phyloP scores from a whole-genome alignment of 2,329 filamentous ascomycete genomes.

The Penicillium olsonii region DNA sequence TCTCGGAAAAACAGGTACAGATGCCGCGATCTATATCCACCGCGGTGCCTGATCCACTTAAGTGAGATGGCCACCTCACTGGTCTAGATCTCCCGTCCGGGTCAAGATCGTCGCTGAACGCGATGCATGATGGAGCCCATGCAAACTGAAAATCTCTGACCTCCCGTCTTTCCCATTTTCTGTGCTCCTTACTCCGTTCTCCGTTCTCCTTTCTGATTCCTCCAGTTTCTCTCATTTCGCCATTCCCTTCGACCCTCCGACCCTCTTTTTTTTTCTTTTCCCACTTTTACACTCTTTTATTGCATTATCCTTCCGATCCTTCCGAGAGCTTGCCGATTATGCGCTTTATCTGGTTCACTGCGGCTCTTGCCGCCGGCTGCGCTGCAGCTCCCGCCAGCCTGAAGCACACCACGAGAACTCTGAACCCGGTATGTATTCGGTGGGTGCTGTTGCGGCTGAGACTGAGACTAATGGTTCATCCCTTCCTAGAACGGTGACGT shows the following conservation, averaged over 20 bases:
- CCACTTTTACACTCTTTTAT: not conserved
- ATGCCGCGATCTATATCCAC: conserved; percentile 1
- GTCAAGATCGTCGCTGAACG: not conserved
- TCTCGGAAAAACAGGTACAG: not conserved
- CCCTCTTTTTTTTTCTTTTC: not conserved
- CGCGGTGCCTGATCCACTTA: not conserved
- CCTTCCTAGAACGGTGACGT: conserved; percentile 14
- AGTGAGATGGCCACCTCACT: not conserved
- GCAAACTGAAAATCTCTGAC: conserved; percentile 1
- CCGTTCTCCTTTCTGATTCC: conserved; percentile 1
- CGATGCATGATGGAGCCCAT: not conserved
- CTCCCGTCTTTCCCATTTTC: not conserved
- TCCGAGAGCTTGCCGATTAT: conserved; percentile 2
- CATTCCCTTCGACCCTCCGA: not conserved
- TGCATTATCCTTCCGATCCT: not conserved
- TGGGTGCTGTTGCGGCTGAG: not conserved
- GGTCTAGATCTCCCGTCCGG: not conserved
- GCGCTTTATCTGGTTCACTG: conserved; percentile 7
- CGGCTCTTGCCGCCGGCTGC: conserved; percentile 8
- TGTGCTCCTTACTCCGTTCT: not conserved
- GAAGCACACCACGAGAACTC: not conserved
- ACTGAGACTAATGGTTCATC: conserved; percentile 4
- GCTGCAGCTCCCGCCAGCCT: conserved; percentile 3
- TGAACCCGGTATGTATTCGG: not conserved
- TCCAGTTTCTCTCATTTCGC: conserved; percentile 3